Base-by-base conservation (phyloP, 176 grass and related monocot species). In the Puya raimondii region DNA sequence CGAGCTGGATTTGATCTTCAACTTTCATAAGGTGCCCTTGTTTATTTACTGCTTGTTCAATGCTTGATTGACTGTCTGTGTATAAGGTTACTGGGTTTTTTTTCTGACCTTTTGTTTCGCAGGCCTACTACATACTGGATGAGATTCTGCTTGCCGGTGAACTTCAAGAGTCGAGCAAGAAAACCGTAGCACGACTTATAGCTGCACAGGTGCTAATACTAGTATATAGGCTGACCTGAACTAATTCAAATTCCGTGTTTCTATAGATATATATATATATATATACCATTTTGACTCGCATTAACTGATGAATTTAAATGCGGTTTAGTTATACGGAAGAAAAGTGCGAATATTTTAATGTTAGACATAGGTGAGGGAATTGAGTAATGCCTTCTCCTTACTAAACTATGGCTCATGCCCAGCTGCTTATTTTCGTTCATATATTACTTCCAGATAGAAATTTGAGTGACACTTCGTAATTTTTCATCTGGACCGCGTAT, bases 1-100 rank as follows among this genome's bases (percentile, higher is more conserved):
- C 13, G 94, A 99, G 73, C 82, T 99, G 72, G 94, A 99, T 84
- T 88, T 99, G 75, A 99, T 99, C 81, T 99, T 99, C 85, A 99
- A 93, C 80, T 99, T 99, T 73, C 90, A 99, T 64, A 99, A 99
- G 94, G 94, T 99, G 90, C 50, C 65, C 12, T 61, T 61, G 56
- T 61, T 61, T 15, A 18, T 18, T 61, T 61, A 10, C 21, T 20
- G 7, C 21, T 61, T 22, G 16, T 57, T 70, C 72, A 65, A 25
- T 25, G 69, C 23, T 67, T 27, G 15, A 12, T 10, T 61, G 20
- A 9, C 51, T 70, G 9, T 88, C 56, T 18, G 9, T 2, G 9
- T 61, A 18, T n/a, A 18, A 18, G 16, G 54, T 16, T 61, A 9
- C 16, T 18, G 9, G 10, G 80, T 12, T 70, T 70, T 50, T 63